These are phyloP conservation scores for Corymbia citriodora DNA, from an alignment of 441 rosid species.

Conservation along the genomic window DNA sequence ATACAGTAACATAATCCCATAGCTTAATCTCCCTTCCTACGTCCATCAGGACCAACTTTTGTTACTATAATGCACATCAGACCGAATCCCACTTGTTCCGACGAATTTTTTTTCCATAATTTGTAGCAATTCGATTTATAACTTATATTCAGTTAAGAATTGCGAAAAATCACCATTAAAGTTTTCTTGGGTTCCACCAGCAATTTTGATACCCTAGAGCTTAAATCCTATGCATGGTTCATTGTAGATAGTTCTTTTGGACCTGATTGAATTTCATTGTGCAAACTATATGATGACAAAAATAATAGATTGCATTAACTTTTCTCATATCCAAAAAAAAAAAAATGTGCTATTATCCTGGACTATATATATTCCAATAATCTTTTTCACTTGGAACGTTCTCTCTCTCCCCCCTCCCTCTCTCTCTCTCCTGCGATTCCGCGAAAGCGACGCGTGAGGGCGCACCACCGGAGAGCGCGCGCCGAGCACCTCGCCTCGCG, in stretches of 20 bases:
- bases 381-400: neutral
- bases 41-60: fast-evolving
- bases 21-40: neutral
- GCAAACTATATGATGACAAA: neutral
- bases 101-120: neutral
- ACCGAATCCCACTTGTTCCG: fast-evolving
- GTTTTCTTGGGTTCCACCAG: neutral
- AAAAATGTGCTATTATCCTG: no score
- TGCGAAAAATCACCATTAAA: neutral
- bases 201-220: neutral
- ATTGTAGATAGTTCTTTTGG: neutral
- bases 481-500: neutral
- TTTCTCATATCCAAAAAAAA: neutral
- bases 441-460: neutral
- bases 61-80: fast-evolving
- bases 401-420: no score
- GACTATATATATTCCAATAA: neutral
- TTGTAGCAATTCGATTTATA: neutral
- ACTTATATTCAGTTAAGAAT: neutral
- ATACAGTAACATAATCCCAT: neutral
- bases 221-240: neutral
- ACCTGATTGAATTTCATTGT: neutral
- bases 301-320: neutral
- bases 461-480: neutral
- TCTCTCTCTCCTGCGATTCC: neutral